Conservation (phyloP, 805 yeast genomes). For the Saturnispora ahearnii region DNA sequence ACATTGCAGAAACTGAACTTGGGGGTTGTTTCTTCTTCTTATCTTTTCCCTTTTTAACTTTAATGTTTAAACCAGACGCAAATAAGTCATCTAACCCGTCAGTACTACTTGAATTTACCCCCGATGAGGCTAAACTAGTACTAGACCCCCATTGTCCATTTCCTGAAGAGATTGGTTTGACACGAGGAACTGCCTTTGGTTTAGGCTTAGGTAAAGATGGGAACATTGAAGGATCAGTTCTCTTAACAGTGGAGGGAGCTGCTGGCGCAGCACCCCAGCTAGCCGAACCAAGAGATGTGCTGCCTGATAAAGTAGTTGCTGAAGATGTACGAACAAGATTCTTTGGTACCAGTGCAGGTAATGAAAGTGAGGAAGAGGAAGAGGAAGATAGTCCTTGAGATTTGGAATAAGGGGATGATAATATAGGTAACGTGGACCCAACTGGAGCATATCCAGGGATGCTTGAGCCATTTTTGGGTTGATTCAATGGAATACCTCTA, state of each 20-base stretch:
- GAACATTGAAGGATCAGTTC: slow-evolving; percentile 13
- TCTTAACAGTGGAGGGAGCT: slow-evolving; percentile 9
- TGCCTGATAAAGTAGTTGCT: background rate
- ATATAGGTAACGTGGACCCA: background rate
- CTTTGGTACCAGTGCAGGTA: background rate
- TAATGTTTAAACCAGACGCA: slow-evolving; percentile 3
- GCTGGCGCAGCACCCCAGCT: background rate
- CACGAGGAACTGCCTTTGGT: slow-evolving; percentile 43
- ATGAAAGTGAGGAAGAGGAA: slow-evolving; percentile 14
- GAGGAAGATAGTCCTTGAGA: slow-evolving; percentile 21
- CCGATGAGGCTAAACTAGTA: background rate
- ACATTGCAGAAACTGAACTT: background rate
- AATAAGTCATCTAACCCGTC: slow-evolving; percentile 4
- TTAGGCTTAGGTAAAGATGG: slow-evolving; percentile 32
- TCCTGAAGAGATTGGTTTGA: slow-evolving; percentile 36
- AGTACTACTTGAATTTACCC: slow-evolving; percentile 9
- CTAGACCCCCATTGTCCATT: slow-evolving; percentile 27
- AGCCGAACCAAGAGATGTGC: background rate
- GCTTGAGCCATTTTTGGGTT: slow-evolving; percentile 14
- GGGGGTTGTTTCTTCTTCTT: slow-evolving; percentile 31
- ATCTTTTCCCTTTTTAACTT: slow-evolving; percentile 36
- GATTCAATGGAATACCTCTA: slow-evolving; percentile 13
- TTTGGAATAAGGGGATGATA: slow-evolving; percentile 19
- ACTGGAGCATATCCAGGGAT: slow-evolving; percentile 17
- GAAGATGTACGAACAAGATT: background rate